A percentile compares a stretch with the other conserved stretches of the same genome.
These are phyloP conservation scores for Naganishia sp. DNA, from an alignment of 1,284 basidiomycete species.

Conservation along the genomic window DNA sequence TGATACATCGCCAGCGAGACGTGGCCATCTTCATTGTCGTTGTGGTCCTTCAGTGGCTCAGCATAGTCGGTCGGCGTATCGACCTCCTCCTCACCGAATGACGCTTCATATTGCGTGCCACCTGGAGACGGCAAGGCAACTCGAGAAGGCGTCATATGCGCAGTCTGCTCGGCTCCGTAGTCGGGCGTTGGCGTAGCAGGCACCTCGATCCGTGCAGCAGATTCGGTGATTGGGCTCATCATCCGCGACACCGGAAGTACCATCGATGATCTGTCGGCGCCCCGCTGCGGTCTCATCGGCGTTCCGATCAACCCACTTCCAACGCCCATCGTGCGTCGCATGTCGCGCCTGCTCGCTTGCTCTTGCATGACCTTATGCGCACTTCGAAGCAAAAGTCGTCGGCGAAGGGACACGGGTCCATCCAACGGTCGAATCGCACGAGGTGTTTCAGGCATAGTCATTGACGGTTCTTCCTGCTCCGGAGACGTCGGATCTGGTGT, in stretches of 20 bases:
- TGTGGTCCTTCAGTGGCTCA: constrained; percentile 8
- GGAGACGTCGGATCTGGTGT: constrained; percentile 21
- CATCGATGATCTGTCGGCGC: constrained; percentile 1
- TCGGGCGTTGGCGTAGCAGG: not conserved
- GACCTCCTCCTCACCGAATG: constrained; percentile 26
- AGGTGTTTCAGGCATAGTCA: constrained; percentile 39
- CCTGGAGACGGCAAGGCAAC: constrained; percentile 31
- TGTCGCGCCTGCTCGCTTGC: constrained; percentile 32
- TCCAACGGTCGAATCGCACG: constrained; percentile 43
- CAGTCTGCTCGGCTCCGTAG: constrained; percentile 30
- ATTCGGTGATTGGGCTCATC: constrained; percentile 15
- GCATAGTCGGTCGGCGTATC: constrained; percentile 7
- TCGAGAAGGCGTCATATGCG: constrained; percentile 33
- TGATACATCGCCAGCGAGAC: constrained; percentile 23
- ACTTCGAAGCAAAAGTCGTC: constrained; percentile 46
- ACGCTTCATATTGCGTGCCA: constrained; percentile 21
- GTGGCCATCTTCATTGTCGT: not conserved
- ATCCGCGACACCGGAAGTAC: constrained; percentile 2
- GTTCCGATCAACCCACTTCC: constrained; percentile 41
- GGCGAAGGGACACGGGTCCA: constrained; percentile 44
- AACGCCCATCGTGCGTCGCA: constrained; percentile 38
- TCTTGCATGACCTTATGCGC: constrained; percentile 48
- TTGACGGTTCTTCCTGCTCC: constrained; percentile 3
- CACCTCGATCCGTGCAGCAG: constrained; percentile 34
- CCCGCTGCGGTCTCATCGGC: constrained; percentile 2